A percentile compares a stretch with the other conserved stretches of the same genome.
Conservation (phyloP, 495 filamentous ascomycete genomes). For the Bombardia bombarda region DNA sequence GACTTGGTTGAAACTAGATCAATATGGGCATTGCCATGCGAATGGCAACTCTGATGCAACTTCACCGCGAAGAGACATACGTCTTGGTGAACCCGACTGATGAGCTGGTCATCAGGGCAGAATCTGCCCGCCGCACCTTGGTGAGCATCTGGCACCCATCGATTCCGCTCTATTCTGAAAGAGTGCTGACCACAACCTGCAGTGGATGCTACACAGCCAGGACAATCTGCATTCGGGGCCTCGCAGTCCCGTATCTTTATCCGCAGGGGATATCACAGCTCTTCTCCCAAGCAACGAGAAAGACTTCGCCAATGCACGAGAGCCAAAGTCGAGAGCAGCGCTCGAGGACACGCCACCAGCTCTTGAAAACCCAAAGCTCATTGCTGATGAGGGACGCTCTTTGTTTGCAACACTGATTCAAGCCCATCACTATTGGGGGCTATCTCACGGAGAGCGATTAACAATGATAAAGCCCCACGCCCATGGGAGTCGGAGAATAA, state of each 20-base stretch:
- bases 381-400: constrained; percentile 30
- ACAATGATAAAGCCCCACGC: constrained; percentile 24
- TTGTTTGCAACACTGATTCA: constrained; percentile 45
- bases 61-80: constrained; percentile 47
- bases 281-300: constrained; percentile 40
- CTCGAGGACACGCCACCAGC: constrained; percentile 42
- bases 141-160: constrained; percentile 18
- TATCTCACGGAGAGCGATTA: constrained; percentile 35
- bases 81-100: constrained; percentile 23
- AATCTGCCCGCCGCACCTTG: constrained; percentile 40
- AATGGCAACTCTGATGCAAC: constrained; percentile 41
- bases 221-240: constrained; percentile 43
- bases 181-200: neutral
- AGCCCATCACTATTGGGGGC: constrained; percentile 42
- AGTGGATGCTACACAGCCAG: constrained; percentile 48
- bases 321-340: constrained; percentile 39
- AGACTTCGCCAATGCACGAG: constrained; percentile 34
- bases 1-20: constrained; percentile 31
- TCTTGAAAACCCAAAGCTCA: constrained; percentile 32
- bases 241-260: constrained; percentile 36
- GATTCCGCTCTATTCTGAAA: constrained; percentile 4
- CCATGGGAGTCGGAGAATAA: constrained; percentile 36
- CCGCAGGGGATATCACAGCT: constrained; percentile 40
- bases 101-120: constrained; percentile 33
- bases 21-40: constrained; percentile 44